Evolutionary conservation across 345 rosid species (phyloP), one percentile per base, ranked within the genome.

Genomic region (Reutealis trisperma): DNA sequence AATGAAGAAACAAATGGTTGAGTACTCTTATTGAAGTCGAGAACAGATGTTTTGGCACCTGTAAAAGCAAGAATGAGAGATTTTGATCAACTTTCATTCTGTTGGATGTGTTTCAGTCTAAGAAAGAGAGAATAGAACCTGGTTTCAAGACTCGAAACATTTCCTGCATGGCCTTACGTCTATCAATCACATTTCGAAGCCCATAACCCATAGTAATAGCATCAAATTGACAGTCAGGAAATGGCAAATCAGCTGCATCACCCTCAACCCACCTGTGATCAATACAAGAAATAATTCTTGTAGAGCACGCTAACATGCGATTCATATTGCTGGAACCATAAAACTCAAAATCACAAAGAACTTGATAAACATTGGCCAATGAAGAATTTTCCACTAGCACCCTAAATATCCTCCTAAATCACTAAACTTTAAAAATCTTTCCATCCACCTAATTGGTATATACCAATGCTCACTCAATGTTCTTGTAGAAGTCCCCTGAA

Each of bases 201-300:
- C 97, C 98, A 80, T 92, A 96, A 75, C 97, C 96, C 88, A 96
- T 86, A 2, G 99, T 91, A 54, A 93, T 87, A 47, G 94, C 97
- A 83, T 93, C 92, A 75, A 93, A 93, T 74, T 67, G 63, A 78
- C 90, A 80, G 78, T 91, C 90, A 68, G 87, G 76, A 86, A 89
- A 92, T 1, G 94, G 97, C 84, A 96, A 86, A 77, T 88, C 85
- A 27, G 89, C 85, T 13, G 94, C 94, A 80, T 93, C 92, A 47
- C 94, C 98, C 88, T 90, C 91, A 71, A 92, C 80, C 97, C 94
- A 96, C 82, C 98, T 88, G 70, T 13, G 67, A 73, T 32, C 11
- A 67, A 67, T 49, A 16, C 49, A 77, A 14, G 60, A 41, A 59
- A 61, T 58, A 54, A 25, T 16, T 61, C 16, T 63, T 19, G 21